These are phyloP conservation scores for Diaporthe aspalathi DNA, from an alignment of 2,329 filamentous ascomycete genomes.

Conservation along the genomic window DNA sequence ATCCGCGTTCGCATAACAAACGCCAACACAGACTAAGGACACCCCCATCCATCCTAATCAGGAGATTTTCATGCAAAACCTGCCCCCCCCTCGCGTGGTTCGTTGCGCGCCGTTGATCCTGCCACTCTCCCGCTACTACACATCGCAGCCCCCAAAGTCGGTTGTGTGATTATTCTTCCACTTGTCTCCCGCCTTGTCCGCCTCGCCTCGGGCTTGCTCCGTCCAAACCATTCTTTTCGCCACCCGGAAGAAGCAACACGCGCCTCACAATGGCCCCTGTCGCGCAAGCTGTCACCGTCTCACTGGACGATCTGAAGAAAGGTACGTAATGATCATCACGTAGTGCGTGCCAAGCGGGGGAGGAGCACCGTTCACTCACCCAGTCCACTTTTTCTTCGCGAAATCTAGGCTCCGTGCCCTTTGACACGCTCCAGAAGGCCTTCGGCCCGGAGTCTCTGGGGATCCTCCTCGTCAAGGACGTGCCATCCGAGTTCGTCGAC, in stretches of 20 bases:
- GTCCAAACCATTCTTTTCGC: neutral
- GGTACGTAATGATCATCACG: slow-evolving; percentile 51
- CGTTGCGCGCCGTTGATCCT: neutral
- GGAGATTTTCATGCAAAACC: slow-evolving; percentile 11
- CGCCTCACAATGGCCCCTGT: slow-evolving; percentile 55
- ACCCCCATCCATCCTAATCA: neutral
- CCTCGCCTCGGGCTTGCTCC: slow-evolving; percentile 8
- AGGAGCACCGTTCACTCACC: neutral
- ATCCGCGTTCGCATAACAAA: neutral
- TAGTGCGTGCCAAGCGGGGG: slow-evolving; percentile 43
- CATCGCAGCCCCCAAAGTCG: neutral
- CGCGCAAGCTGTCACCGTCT: slow-evolving; percentile 70
- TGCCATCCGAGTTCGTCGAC: slow-evolving; percentile 77
- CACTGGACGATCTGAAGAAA: slow-evolving; percentile 68
- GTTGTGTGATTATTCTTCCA: neutral
- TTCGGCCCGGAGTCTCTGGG: slow-evolving; percentile 93
- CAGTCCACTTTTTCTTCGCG: slow-evolving; percentile 35
- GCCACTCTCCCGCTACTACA: neutral
- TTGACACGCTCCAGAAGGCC: slow-evolving; percentile 77
- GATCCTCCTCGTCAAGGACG: slow-evolving; percentile 91
- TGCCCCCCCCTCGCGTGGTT: slow-evolving; percentile 17
- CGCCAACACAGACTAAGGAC: slow-evolving; percentile 23
- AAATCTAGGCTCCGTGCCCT: slow-evolving; percentile 70
- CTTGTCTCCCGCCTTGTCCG: neutral
- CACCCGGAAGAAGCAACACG: slow-evolving; percentile 16